A percentile compares a stretch with the other conserved stretches of the same genome.
These are phyloP conservation scores for Tremellales sp. DNA, from an alignment of 1,284 basidiomycete genomes.

Conservation along the genomic window DNA sequence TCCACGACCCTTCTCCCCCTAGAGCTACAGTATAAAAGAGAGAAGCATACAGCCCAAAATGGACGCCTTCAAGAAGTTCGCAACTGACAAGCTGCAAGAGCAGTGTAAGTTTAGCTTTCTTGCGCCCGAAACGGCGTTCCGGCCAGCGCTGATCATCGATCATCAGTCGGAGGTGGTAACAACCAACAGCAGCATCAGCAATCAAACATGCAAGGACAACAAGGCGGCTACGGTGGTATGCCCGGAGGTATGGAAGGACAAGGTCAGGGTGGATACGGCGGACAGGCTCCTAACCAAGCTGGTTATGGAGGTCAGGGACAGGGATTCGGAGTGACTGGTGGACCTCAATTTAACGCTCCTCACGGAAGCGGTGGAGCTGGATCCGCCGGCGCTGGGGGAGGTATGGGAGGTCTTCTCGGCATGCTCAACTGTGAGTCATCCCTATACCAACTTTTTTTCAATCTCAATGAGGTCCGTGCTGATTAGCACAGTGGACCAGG, in stretches of 20 bases:
- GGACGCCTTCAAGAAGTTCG: slow-evolving; percentile 21
- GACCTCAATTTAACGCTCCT: slow-evolving; percentile 36
- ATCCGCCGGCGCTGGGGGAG: slow-evolving; percentile 11
- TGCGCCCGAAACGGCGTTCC: neutral
- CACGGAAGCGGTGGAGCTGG: slow-evolving; percentile 31
- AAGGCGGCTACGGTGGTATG: slow-evolving; percentile 4
- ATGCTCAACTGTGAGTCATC: neutral
- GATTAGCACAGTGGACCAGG: slow-evolving; percentile 38
- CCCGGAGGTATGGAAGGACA: slow-evolving; percentile 5
- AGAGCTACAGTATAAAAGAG: neutral
- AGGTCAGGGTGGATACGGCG: slow-evolving; percentile 8
- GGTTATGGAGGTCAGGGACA: slow-evolving; percentile 7
- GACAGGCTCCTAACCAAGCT: slow-evolving; percentile 9
- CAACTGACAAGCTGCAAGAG: slow-evolving; percentile 11
- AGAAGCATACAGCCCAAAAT: slow-evolving; percentile 7
- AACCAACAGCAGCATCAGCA: neutral
- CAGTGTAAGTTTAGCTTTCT: slow-evolving; percentile 2
- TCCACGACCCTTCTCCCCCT: neutral
- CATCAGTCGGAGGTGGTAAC: neutral
- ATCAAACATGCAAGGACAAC: neutral
- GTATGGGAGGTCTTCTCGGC: slow-evolving; percentile 7
- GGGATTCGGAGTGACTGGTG: slow-evolving; percentile 27
- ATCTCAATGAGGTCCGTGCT: neutral
- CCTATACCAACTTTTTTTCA: neutral
- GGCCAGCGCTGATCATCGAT: neutral